Conservation (phyloP, 2,329 filamentous ascomycete genomes). For the Trichoderma oligosporum region DNA sequence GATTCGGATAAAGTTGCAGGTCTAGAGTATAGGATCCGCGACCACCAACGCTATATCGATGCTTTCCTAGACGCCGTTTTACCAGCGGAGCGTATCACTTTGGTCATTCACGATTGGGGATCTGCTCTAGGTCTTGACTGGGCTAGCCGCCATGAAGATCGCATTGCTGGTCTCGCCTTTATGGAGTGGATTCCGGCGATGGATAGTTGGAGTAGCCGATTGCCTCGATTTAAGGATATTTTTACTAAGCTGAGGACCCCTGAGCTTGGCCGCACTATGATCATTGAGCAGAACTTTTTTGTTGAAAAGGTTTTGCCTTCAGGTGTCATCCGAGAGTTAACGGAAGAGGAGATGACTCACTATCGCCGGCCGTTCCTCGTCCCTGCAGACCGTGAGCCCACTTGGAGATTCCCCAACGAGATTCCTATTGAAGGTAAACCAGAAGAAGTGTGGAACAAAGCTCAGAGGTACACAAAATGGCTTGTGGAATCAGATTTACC, state of each 20-base stretch:
- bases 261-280: not conserved
- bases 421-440: not conserved
- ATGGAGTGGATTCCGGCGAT: slow-evolving; percentile 1
- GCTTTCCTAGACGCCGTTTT: not conserved
- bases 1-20: slow-evolving; percentile 1
- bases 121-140: slow-evolving; percentile 7
- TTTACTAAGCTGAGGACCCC: not conserved
- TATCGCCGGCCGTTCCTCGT: not conserved
- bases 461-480: not conserved
- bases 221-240: not conserved
- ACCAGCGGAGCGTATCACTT: not conserved
- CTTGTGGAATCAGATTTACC: not conserved
- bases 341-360: not conserved
- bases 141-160: slow-evolving; percentile 1
- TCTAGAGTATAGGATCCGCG: not conserved
- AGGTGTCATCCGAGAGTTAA: not conserved
- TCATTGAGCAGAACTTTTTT: not conserved
- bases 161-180: not conserved
- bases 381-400: not conserved
- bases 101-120: slow-evolving; percentile 1
- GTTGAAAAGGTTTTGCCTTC: not conserved
- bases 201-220: not conserved
- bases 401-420: slow-evolving; percentile 8
- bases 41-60: slow-evolving; percentile 9
- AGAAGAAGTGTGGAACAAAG: not conserved